These are phyloP conservation scores for Blumeria hordei DNA, from an alignment of 2,329 filamentous ascomycete genomes.

Conservation along the genomic window DNA sequence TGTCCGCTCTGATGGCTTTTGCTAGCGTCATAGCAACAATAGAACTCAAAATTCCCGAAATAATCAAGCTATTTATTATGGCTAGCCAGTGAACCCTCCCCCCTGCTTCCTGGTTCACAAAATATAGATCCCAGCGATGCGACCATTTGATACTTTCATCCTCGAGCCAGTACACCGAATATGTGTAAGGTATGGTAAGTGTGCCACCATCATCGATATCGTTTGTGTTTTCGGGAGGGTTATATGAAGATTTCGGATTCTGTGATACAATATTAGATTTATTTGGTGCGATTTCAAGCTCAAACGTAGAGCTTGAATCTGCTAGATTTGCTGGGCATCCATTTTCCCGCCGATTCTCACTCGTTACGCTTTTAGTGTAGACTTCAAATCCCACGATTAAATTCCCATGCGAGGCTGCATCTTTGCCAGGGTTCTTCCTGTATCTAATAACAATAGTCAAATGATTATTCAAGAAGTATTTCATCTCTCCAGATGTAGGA, in stretches of 20 bases:
- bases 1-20: conserved; percentile 54
- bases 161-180: conserved; percentile 76
- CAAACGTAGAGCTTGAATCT: conserved; percentile 36
- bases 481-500: conserved; percentile 29
- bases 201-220: conserved; percentile 39
- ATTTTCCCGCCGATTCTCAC: conserved; percentile 28
- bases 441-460: conserved; percentile 66
- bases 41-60: conserved; percentile 53
- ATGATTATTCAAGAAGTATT: conserved; percentile 68
- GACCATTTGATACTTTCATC: conserved; percentile 61
- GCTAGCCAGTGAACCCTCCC: conserved; percentile 70
- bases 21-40: conserved; percentile 62
- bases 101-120: conserved; percentile 66
- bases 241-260: conserved; percentile 34
- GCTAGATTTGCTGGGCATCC: conserved; percentile 47
- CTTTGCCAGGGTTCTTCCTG: conserved; percentile 42
- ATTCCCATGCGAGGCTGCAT: conserved; percentile 46
- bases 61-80: conserved; percentile 68
- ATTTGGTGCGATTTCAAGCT: conserved; percentile 43
- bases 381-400: conserved; percentile 77
- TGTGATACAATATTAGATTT: conserved; percentile 26
- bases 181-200: conserved; percentile 59
- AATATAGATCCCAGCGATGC: conserved; percentile 73
- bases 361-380: conserved; percentile 61
- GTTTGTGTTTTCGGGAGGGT: conserved; percentile 25